Percentiles rank a stretch among this genome's conserved stretches.
These are phyloP conservation scores for Malassezia sp. DNA, from an alignment of 1,284 basidiomycete genomes.

Conservation along the genomic window DNA sequence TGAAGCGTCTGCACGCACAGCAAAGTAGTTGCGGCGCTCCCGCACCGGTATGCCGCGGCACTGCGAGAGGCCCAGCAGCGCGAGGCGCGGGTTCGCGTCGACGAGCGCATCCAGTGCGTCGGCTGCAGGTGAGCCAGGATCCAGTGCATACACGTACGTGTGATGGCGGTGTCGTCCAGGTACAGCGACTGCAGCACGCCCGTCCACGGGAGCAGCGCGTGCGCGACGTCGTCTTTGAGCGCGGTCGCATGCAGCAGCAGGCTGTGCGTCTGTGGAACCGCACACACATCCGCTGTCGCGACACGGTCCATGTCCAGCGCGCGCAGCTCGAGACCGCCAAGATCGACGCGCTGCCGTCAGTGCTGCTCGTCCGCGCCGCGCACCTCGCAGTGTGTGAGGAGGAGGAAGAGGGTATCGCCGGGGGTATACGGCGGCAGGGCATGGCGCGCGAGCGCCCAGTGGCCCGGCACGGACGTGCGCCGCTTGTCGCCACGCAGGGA, in stretches of 20 bases:
- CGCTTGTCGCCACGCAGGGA: slow-evolving; percentile 12
- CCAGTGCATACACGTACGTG: background rate
- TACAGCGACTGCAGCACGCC: slow-evolving; percentile 1
- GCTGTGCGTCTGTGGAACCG: background rate
- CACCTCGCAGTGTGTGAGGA: background rate
- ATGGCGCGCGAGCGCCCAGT: slow-evolving; percentile 4
- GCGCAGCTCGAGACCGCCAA: slow-evolving; percentile 7
- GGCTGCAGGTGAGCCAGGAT: background rate
- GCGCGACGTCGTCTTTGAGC: slow-evolving; percentile 6
- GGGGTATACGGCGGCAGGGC: background rate
- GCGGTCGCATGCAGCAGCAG: background rate
- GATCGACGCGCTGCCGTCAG: background rate
- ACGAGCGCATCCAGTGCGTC: slow-evolving; percentile 8
- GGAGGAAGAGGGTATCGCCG: background rate
- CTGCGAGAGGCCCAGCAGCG: slow-evolving; percentile 13
- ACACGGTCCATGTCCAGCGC: background rate
- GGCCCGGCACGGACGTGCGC: slow-evolving; percentile 1
- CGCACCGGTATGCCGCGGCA: slow-evolving; percentile 17
- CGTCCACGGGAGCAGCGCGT: slow-evolving; percentile 5
- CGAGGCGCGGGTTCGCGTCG: slow-evolving; percentile 2
- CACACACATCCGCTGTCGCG: background rate
- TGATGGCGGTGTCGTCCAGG: slow-evolving; percentile 14
- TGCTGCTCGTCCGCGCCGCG: too few species aligned
- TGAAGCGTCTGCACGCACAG: too few species aligned
- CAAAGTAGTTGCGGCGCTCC: slow-evolving; percentile 9